Conservation (phyloP, 108 stramenopile species). For the Nitzschia palea region DNA sequence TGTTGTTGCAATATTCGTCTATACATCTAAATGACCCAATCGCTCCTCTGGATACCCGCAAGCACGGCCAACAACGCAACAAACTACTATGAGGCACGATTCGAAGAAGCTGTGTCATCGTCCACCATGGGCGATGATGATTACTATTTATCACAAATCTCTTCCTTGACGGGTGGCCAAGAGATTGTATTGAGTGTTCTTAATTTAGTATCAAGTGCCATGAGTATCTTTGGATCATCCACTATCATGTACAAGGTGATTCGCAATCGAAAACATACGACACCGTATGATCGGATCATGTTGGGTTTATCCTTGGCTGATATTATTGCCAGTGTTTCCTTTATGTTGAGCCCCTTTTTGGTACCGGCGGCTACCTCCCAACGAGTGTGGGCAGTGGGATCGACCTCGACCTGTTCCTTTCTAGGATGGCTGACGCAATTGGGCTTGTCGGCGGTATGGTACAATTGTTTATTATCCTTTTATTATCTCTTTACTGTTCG, state of each 20-base stretch:
- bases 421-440: constrained; percentile 25
- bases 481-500: constrained; percentile 24
- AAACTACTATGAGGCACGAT: too few species aligned
- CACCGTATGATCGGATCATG: constrained; percentile 22
- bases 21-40: too few species aligned
- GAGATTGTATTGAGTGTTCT: constrained; percentile 9
- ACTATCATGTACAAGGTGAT: constrained; percentile 6
- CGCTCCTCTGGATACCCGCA: too few species aligned
- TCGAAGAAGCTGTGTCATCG: too few species aligned
- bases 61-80: too few species aligned
- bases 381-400: constrained; percentile 28
- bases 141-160: background rate
- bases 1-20: too few species aligned
- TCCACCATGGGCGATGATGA: too few species aligned
- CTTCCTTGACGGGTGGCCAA: background rate
- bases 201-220: background rate
- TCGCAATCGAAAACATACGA: background rate
- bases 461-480: constrained; percentile 27
- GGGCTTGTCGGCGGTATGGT: constrained; percentile 4
- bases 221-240: background rate
- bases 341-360: constrained; percentile 6
- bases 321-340: constrained; percentile 5
- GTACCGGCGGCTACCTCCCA: background rate
- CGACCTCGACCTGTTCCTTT: constrained; percentile 16
- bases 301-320: constrained; percentile 12